Evolutionary conservation across 164 flowering plant species (phyloP).

Genomic region (Tinospora cordifolia): DNA sequence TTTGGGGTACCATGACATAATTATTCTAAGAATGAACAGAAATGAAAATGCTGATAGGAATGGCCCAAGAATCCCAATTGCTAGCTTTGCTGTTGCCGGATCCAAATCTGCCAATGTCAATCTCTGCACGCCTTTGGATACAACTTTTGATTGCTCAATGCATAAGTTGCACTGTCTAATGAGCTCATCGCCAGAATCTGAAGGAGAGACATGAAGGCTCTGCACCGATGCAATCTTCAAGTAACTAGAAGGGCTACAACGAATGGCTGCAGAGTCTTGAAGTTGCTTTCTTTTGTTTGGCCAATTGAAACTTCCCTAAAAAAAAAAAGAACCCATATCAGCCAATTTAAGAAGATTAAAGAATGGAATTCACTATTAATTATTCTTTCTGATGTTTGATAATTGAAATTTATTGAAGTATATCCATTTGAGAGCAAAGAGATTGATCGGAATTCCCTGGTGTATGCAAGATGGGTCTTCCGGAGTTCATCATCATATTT

Average conservation of each 20-base stretch:
- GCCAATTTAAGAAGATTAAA: background rate
- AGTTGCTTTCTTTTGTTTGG: conserved; percentile 7
- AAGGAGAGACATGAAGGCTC: conserved; percentile 4
- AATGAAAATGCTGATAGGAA: conserved; percentile 70
- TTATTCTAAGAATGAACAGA: conserved; percentile 72
- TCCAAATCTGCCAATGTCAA: conserved; percentile 58
- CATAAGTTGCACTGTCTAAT: background rate
- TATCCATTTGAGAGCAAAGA: background rate
- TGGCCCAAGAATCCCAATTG: conserved; percentile 67
- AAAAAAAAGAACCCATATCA: background rate
- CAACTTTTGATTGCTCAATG: conserved; percentile 6
- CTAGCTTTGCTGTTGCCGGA: conserved; percentile 73
- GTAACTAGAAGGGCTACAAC: conserved; percentile 11
- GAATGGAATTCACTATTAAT: background rate
- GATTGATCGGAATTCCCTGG: too few relatives aligned
- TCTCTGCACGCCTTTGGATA: conserved; percentile 16
- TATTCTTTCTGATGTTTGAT: background rate
- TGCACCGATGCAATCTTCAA: conserved; percentile 6
- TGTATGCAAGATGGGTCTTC: too few relatives aligned
- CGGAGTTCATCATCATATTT: too few relatives aligned
- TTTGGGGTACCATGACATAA: conserved; percentile 99
- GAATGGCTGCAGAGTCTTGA: background rate
- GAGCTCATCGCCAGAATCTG: background rate
- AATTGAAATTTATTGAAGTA: background rate
- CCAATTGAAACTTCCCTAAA: conserved; percentile 10